A percentile compares a stretch with the other conserved stretches of the same genome.
phyloP scores from a whole-genome alignment of 2,329 filamentous ascomycete species.

The Monosporascus sp. region DNA sequence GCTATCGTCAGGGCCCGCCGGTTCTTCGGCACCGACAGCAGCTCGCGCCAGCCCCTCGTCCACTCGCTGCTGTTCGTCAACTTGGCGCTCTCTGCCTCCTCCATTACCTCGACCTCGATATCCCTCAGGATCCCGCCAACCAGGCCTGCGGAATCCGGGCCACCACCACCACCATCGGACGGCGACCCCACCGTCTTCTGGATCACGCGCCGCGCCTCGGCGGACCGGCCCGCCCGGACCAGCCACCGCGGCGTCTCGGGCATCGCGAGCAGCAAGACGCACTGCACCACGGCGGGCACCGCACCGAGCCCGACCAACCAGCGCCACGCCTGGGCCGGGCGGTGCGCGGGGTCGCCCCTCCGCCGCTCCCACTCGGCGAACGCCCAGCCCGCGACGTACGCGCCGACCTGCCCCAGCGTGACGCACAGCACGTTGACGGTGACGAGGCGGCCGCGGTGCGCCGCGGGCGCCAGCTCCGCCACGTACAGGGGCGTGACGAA shows the following conservation, averaged over 20 bases:
- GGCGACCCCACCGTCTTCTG: slow-evolving; percentile 43
- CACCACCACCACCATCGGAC: not conserved
- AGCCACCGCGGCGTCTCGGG: slow-evolving; percentile 90
- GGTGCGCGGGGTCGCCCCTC: slow-evolving; percentile 28
- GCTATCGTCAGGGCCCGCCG: slow-evolving; percentile 76
- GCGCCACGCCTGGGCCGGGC: slow-evolving; percentile 61
- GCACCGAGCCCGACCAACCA: slow-evolving; percentile 90
- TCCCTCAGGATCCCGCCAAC: slow-evolving; percentile 58
- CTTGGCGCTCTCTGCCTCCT: slow-evolving; percentile 54
- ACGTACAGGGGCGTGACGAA: slow-evolving; percentile 87
- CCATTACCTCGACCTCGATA: slow-evolving; percentile 70
- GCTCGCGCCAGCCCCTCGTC: slow-evolving; percentile 46
- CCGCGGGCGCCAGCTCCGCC: slow-evolving; percentile 74
- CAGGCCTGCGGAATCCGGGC: slow-evolving; percentile 30
- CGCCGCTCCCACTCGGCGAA: slow-evolving; percentile 47
- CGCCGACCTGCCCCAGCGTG: slow-evolving; percentile 82
- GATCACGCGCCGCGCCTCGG: slow-evolving; percentile 61
- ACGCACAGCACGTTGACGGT: slow-evolving; percentile 80
- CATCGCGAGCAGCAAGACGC: slow-evolving; percentile 62
- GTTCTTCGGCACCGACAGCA: slow-evolving; percentile 56
- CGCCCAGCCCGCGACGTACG: slow-evolving; percentile 77
- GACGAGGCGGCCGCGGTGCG: slow-evolving; percentile 71
- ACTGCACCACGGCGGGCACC: slow-evolving; percentile 68
- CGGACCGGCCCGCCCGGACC: slow-evolving; percentile 59
- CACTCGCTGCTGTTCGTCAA: slow-evolving; percentile 26